These are phyloP conservation scores for Claviceps cyperi DNA, from an alignment of 2,329 filamentous ascomycete genomes.

Conservation along the genomic window DNA sequence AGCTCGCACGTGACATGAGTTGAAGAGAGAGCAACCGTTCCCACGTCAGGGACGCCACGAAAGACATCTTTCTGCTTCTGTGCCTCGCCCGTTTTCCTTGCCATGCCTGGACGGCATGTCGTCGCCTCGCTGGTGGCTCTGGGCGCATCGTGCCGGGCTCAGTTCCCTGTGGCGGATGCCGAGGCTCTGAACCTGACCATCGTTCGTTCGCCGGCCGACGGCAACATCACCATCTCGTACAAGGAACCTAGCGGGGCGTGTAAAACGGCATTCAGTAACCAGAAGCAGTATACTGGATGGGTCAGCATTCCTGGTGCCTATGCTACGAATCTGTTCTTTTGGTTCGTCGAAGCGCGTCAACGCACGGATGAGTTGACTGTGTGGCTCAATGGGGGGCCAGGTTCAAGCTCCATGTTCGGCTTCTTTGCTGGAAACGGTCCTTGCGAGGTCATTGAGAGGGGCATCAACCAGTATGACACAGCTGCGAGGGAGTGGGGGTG, in stretches of 20 bases:
- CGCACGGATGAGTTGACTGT: conserved; percentile 33
- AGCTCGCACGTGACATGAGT: conserved; percentile 2
- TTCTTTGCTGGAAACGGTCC: conserved; percentile 47
- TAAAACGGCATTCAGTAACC: conserved; percentile 46
- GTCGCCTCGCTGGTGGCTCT: conserved; percentile 7
- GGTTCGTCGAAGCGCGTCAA: conserved; percentile 32
- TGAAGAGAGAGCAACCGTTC: neutral
- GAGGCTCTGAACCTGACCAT: conserved; percentile 32
- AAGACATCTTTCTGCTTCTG: neutral
- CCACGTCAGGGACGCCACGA: neutral
- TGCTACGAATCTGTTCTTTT: conserved; percentile 37
- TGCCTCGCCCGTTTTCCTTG: neutral
- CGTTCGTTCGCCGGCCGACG: conserved; percentile 46
- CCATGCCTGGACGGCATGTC: conserved; percentile 9
- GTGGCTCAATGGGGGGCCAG: conserved; percentile 55
- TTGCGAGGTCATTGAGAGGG: conserved; percentile 33
- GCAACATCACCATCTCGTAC: conserved; percentile 52
- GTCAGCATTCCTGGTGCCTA: conserved; percentile 44
- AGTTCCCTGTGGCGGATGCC: conserved; percentile 19
- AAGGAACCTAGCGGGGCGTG: conserved; percentile 48
- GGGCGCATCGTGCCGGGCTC: conserved; percentile 13
- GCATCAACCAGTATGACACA: conserved; percentile 36
- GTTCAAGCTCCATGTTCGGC: conserved; percentile 48
- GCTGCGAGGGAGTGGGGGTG: conserved; percentile 48
- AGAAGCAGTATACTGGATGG: conserved; percentile 60